Evolutionary conservation across 2,329 filamentous ascomycete species (phyloP).

Genomic region (Dothistroma pini): DNA sequence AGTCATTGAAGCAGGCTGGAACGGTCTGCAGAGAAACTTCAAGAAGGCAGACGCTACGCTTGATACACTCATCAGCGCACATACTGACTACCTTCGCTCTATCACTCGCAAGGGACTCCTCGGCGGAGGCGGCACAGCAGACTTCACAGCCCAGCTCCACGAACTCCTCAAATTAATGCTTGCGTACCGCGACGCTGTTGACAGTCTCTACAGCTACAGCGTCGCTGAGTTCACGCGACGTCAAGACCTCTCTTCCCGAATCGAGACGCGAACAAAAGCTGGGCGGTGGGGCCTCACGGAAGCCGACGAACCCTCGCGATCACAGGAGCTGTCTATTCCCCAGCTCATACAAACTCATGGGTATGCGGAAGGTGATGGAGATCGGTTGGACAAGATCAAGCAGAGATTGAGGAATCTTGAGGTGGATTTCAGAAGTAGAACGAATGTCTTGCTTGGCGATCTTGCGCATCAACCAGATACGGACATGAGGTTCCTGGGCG

Average conservation of each 20-base stretch:
- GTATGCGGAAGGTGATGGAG: slow-evolving; percentile 48
- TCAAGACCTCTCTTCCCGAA: slow-evolving; percentile 77
- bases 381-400: slow-evolving; percentile 71
- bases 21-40: slow-evolving; percentile 77
- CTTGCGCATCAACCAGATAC: slow-evolving; percentile 89
- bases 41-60: slow-evolving; percentile 76
- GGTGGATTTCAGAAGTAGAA: slow-evolving; percentile 68
- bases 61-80: slow-evolving; percentile 90
- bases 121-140: slow-evolving; percentile 57
- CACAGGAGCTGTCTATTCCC: slow-evolving; percentile 42
- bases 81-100: slow-evolving; percentile 83
- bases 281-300: slow-evolving; percentile 63
- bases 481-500: slow-evolving; percentile 91
- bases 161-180: slow-evolving; percentile 94
- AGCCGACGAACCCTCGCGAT: slow-evolving; percentile 37
- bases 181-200: slow-evolving; percentile 85
- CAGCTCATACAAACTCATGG: slow-evolving; percentile 37
- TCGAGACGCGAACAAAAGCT: slow-evolving; percentile 62
- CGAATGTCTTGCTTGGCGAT: slow-evolving; percentile 83
- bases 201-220: slow-evolving; percentile 90
- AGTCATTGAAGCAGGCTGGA: slow-evolving; percentile 96
- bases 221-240: slow-evolving; percentile 89
- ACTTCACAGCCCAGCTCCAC: slow-evolving; percentile 86
- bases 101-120: slow-evolving; percentile 96
- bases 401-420: slow-evolving; percentile 69